Conservation (phyloP, 345 rosid genomes). For the Capsella bursapastoris region DNA sequence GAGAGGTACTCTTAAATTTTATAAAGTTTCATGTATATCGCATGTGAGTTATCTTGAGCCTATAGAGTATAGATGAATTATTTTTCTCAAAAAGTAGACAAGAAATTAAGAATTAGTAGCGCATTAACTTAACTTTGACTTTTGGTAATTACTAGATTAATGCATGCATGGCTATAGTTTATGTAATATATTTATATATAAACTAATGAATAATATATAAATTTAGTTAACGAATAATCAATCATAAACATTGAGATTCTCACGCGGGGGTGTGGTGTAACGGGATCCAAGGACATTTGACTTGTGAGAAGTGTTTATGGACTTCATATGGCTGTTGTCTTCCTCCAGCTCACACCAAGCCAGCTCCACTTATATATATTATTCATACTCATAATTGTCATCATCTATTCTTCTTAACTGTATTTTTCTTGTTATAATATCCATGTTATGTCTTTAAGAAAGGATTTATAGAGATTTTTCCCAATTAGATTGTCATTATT, state of each 20-base stretch:
- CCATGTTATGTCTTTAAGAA: too few species aligned
- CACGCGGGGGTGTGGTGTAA: constrained; percentile 28
- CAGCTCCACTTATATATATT: constrained; percentile 37
- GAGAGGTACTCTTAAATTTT: too few species aligned
- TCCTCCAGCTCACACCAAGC: constrained; percentile 43
- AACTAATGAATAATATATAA: background rate
- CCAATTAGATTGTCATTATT: too few species aligned
- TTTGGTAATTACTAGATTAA: too few species aligned
- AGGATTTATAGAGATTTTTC: too few species aligned
- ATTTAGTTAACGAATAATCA: background rate
- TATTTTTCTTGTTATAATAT: background rate
- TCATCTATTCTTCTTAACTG: constrained; percentile 7
- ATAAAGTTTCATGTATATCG: too few species aligned
- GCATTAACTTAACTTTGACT: too few species aligned
- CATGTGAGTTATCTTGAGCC: too few species aligned
- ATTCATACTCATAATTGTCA: constrained; percentile 28
- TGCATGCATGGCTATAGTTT: too few species aligned
- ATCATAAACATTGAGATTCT: constrained; percentile 19
- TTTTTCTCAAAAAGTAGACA: too few species aligned
- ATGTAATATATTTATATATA: background rate
- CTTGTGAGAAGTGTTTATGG: constrained; percentile 34
- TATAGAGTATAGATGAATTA: too few species aligned
- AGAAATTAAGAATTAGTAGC: too few species aligned
- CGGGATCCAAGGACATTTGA: constrained; percentile 45
- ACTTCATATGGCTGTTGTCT: constrained; percentile 39